A percentile compares a stretch with the other conserved stretches of the same genome.
phyloP scores from a whole-genome alignment of 208 protist genomes.

The Trypanosoma melophagium region DNA sequence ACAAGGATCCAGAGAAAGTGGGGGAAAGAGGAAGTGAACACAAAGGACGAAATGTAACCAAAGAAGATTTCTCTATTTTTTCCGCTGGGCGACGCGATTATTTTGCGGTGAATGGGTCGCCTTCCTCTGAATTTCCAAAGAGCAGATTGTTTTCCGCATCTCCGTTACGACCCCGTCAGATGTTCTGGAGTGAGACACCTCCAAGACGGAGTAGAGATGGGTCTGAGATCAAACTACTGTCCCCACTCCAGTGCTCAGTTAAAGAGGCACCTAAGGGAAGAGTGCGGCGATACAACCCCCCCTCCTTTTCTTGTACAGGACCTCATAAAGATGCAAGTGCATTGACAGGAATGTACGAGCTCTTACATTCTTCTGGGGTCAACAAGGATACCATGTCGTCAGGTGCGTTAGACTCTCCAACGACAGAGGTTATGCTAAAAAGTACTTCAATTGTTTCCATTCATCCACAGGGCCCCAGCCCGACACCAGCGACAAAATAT shows the following conservation, averaged over 20 bases:
- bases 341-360: background rate
- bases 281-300: conserved; percentile 14
- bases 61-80: conserved; percentile 18
- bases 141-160: conserved; percentile 2
- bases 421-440: too few species aligned
- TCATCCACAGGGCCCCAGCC: too few species aligned
- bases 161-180: background rate
- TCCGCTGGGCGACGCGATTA: conserved; percentile 7
- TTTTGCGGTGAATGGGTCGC: background rate
- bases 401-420: background rate
- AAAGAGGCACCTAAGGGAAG: background rate
- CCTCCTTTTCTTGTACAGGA: conserved; percentile 14
- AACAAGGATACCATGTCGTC: background rate
- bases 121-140: background rate
- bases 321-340: background rate
- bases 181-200: background rate
- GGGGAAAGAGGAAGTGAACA: background rate
- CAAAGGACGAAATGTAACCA: background rate
- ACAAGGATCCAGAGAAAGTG: background rate
- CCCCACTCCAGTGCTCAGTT: background rate
- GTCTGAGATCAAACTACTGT: background rate
- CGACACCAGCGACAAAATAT: too few species aligned
- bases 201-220: background rate
- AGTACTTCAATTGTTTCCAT: background rate
- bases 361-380: background rate